These are phyloP conservation scores for Argentina anserina DNA, from an alignment of 306 rosid genomes.

Conservation along the genomic window DNA sequence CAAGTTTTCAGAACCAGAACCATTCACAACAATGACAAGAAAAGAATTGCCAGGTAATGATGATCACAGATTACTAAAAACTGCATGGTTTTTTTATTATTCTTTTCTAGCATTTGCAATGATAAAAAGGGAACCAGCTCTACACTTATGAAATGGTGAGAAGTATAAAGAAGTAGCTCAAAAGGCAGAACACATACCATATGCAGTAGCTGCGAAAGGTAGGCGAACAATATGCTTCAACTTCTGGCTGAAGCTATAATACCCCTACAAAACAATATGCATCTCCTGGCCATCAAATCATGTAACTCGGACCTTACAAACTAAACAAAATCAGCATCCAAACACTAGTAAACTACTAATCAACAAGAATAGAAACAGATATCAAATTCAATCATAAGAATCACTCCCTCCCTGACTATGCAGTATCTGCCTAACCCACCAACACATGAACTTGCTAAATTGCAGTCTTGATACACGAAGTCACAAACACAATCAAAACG, in stretches of 20 bases:
- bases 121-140: background rate
- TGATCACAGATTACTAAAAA: background rate
- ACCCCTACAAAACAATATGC: constrained; percentile 57
- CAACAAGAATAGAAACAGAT: background rate
- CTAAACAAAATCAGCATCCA: background rate
- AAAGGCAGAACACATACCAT: constrained; percentile 56
- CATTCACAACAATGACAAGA: background rate
- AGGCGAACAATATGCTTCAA: constrained; percentile 90
- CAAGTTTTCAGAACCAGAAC: constrained; percentile 13
- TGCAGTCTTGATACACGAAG: too few relatives aligned
- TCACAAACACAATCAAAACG: background rate
- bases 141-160: background rate
- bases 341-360: background rate
- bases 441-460: background rate
- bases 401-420: background rate
- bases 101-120: background rate
- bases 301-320: background rate
- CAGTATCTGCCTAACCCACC: background rate
- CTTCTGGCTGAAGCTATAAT: constrained; percentile 99
- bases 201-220: constrained; percentile 84
- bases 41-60: background rate
- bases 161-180: constrained; percentile 13
- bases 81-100: background rate
- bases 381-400: background rate
- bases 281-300: constrained; percentile 1